phyloP scores from a whole-genome alignment of 768 basidiomycete genomes.

The Leccinum broughii region DNA sequence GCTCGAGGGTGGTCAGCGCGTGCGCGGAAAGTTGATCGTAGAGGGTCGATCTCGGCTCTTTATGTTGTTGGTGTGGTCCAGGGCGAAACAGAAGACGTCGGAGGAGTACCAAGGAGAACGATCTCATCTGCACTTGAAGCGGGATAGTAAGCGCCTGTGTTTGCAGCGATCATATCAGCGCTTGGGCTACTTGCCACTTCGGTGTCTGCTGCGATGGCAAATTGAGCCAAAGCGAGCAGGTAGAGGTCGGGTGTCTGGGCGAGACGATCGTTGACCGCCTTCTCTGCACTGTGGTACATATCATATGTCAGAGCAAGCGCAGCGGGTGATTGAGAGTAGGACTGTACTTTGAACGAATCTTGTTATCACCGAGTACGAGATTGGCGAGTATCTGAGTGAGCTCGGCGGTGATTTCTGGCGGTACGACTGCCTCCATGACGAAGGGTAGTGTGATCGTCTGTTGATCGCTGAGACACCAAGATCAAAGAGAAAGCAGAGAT shows the following conservation, averaged over 20 bases:
- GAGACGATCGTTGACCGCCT: constrained; percentile 78
- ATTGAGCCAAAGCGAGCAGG: constrained; percentile 75
- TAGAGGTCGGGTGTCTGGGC: constrained; percentile 79
- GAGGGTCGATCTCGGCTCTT: constrained; percentile 51
- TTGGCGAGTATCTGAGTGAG: constrained; percentile 85
- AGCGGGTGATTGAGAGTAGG: not conserved
- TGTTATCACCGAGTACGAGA: constrained; percentile 81
- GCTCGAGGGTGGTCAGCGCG: constrained; percentile 66
- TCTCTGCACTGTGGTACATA: constrained; percentile 57
- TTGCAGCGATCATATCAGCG: constrained; percentile 2
- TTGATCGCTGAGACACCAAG: constrained; percentile 4
- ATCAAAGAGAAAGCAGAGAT: not conserved
- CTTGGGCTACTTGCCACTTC: constrained; percentile 61
- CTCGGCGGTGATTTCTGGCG: constrained; percentile 71
- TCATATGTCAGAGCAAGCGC: constrained; percentile 11
- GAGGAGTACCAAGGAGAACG: constrained; percentile 79
- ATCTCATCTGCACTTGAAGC: constrained; percentile 63
- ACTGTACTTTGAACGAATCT: constrained; percentile 67
- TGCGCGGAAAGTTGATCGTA: constrained; percentile 76
- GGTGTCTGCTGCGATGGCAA: constrained; percentile 73
- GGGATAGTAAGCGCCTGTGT: constrained; percentile 8
- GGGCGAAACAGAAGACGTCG: constrained; percentile 76
- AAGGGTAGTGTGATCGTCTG: not conserved
- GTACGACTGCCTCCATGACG: constrained; percentile 35
- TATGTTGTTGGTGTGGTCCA: constrained; percentile 38